A percentile compares a stretch with the other conserved stretches of the same genome.
Evolutionary conservation across 192 early-diverging fungal species (phyloP).

Genomic region (Backusella circina): DNA sequence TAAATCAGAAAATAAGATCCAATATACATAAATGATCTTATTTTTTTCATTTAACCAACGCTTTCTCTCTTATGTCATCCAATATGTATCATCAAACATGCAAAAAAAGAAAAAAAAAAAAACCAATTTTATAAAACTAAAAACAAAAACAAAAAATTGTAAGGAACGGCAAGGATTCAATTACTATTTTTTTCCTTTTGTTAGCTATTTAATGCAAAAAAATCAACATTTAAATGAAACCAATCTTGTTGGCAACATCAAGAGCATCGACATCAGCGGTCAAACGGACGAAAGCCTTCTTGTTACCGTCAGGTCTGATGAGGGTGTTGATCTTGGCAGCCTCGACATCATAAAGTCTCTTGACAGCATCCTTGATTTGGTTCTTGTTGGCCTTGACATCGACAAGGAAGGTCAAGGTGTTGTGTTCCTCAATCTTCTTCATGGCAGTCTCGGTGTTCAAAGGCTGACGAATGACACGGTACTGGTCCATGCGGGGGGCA

Average conservation of each 20-base stretch:
- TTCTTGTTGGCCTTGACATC: constrained; percentile 97
- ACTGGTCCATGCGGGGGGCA: constrained; percentile 81
- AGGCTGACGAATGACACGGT: constrained; percentile 86
- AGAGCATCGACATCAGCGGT: constrained; percentile 96
- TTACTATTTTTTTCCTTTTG: not conserved
- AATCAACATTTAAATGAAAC: constrained; percentile 44
- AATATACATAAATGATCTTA: too few species aligned
- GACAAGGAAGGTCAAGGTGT: constrained; percentile 97
- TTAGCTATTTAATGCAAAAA: not conserved
- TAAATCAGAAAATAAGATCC: too few species aligned
- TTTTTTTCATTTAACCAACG: too few species aligned
- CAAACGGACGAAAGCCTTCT: constrained; percentile 99
- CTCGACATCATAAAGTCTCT: constrained; percentile 96
- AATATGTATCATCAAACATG: not conserved
- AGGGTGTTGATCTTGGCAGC: constrained; percentile 96
- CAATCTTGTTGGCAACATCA: constrained; percentile 92
- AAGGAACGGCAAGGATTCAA: not conserved
- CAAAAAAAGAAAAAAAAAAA: too few species aligned
- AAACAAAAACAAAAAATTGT: not conserved
- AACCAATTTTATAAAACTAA: not conserved
- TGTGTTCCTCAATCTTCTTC: constrained; percentile 99
- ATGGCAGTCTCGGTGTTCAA: constrained; percentile 98
- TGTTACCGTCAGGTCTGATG: constrained; percentile 92
- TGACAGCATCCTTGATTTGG: constrained; percentile 97
- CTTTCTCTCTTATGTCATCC: too few species aligned